Base-by-base conservation (phyloP, 2,329 filamentous ascomycete genomes). In the Knufia petricola region DNA sequence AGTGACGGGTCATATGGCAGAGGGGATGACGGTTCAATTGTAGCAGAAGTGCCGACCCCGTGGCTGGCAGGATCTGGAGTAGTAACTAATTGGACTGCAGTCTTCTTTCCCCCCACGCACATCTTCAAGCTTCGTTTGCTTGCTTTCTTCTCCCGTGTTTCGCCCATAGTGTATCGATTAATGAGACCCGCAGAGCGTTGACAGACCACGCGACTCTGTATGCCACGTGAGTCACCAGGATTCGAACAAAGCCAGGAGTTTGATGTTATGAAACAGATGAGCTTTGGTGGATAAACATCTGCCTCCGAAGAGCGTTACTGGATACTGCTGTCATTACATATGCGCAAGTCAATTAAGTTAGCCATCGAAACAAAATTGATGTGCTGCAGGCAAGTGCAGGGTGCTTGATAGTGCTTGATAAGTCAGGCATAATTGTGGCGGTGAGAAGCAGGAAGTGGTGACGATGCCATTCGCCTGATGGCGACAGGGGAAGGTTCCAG, bases 131-230 rank as follows among this genome's bases (percentile, higher is more conserved):
- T 34, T 9, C 36, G 42, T 17, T 46, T 38, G 49, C 43, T 39
- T 23, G 20, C 12, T 21, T 47, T 47, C 44, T 39, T 47, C 10
- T 38, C 34, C 12, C 44, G 19, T 17, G 44, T 47, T 28, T 38
- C 12, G 17, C 44, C 44, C 44, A 43, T 51, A 46, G 34, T 40
- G 41, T 36, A 19, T 46, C 4, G 19, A 47, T 40, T 32, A 40
- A 17, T n/a, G n/a, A n/a, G n/a, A n/a, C n/a, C n/a, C n/a, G n/a
- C n/a, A n/a, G n/a, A n/a, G n/a, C n/a, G n/a, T n/a, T n/a, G n/a
- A n/a, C n/a, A n/a, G n/a, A n/a, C n/a, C n/a, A n/a, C n/a, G n/a
- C n/a, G n/a, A n/a, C n/a, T n/a, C n/a, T n/a, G n/a, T n/a, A n/a
- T n/a, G n/a, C n/a, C n/a, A n/a, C n/a, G n/a, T n/a, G n/a, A n/a